Evolutionary conservation across 306 rosid species (phyloP).

Genomic region (Alnus rubra): DNA sequence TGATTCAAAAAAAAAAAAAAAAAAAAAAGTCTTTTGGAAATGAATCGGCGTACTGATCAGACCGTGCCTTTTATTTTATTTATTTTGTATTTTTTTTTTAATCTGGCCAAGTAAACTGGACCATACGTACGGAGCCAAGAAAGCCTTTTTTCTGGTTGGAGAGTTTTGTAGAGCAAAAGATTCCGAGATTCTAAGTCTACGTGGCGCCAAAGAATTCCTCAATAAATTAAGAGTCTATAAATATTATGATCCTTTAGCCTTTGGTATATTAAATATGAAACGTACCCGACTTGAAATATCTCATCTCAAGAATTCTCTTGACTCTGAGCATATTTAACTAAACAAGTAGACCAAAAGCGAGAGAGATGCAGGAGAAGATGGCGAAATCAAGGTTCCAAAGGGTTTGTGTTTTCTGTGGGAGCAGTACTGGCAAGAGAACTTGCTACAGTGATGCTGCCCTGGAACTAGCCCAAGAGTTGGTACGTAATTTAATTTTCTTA

Average conservation of each 20-base stretch:
- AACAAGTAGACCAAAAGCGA: background rate
- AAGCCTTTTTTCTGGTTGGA: too few relatives aligned
- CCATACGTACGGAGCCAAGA: too few relatives aligned
- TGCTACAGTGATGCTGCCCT: conserved; percentile 37
- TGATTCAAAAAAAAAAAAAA: too few relatives aligned
- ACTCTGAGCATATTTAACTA: background rate
- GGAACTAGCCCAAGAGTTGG: conserved; percentile 34
- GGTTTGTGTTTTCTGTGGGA: conserved; percentile 40
- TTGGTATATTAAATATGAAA: background rate
- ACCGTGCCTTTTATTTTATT: too few relatives aligned
- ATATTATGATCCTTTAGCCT: too few relatives aligned
- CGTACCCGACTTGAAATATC: background rate
- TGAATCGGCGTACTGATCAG: too few relatives aligned
- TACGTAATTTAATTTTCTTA: background rate
- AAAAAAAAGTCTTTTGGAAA: too few relatives aligned
- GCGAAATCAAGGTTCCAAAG: conserved; percentile 23
- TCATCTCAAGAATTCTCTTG: background rate
- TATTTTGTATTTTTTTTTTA: too few relatives aligned
- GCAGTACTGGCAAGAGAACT: conserved; percentile 29
- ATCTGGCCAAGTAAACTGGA: too few relatives aligned
- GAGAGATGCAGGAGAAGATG: conserved; percentile 14
- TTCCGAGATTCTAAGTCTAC: background rate
- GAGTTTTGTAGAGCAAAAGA: background rate
- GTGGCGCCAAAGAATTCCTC: background rate
- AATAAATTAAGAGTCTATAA: too few relatives aligned